Base-by-base conservation (phyloP, 2,329 filamentous ascomycete species). In the Kalaharituber pfeilii region DNA sequence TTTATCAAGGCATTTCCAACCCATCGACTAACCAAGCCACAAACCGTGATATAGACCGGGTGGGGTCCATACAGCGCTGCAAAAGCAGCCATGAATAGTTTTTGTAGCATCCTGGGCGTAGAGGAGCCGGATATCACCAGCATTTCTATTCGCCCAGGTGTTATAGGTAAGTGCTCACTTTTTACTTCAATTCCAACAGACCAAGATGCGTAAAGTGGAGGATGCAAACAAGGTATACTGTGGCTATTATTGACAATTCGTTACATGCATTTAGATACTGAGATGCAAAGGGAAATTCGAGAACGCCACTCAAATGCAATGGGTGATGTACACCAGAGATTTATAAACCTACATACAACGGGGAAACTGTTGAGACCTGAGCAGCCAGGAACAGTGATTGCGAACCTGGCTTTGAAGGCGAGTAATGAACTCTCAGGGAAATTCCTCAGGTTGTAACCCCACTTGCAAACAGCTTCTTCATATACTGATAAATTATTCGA, bases 221-320 rank as follows among this genome's bases (percentile, higher is more conserved):
- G 27, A 36, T 51, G 20, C 9, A 51, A n/a, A 24, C 11, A 22
- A 13, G 13, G 24, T 49, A 11, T 9, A 13, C 55, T 18, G n/a
- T n/a, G n/a, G n/a, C n/a, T n/a, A n/a, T n/a, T n/a, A n/a, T n/a
- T n/a, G n/a, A n/a, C n/a, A 22, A 24, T 47, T 84, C 47, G 82
- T 93, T n/a, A n/a, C n/a, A n/a, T n/a, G n/a, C n/a, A n/a, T n/a
- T n/a, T n/a, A 6, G 84, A 94, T 65, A 95, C 88, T 0, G 82
- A 82, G 51, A 95, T 95, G 88, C 88, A 94, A 67, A 75, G 75
- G n/a, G 76, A 83, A 55, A 77, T 98, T 55, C 74, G 91, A 51
- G 80, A 87, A 49, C 76, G 79, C 55, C 82, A 91, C 67, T 72
- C 75, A 6, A 72, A 70, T 26, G 69, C 69, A 15, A 78, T 85